Conservation (phyloP, 2,329 filamentous ascomycete species). For the Hortaea sp. region DNA sequence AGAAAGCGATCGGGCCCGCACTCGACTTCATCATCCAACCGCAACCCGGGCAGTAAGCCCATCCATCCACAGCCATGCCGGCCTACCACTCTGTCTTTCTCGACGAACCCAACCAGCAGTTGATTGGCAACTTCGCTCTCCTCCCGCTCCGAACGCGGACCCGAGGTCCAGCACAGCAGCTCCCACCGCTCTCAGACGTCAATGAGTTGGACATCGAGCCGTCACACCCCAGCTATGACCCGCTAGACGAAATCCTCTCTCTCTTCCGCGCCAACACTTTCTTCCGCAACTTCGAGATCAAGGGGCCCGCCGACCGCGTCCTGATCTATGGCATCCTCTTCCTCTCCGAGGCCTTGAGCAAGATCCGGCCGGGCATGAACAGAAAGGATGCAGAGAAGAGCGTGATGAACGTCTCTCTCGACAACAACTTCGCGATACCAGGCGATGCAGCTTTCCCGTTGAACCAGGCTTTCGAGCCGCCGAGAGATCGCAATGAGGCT, state of each 20-base stretch:
- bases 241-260: conserved; percentile 82
- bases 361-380: conserved; percentile 67
- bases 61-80: conserved; percentile 17
- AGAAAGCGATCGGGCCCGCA: too few species aligned
- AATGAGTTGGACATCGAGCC: conserved; percentile 57
- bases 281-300: conserved; percentile 99
- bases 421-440: conserved; percentile 85
- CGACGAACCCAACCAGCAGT: conserved; percentile 60
- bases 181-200: conserved; percentile 47
- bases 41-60: not conserved
- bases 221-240: conserved; percentile 88
- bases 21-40: not conserved
- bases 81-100: conserved; percentile 98
- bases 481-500: conserved; percentile 75
- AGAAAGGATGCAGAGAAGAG: conserved; percentile 62
- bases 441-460: conserved; percentile 88
- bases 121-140: conserved; percentile 82
- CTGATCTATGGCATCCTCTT: conserved; percentile 96
- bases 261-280: conserved; percentile 97
- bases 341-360: conserved; percentile 78
- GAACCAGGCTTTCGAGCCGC: conserved; percentile 93
- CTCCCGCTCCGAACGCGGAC: conserved; percentile 90
- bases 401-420: conserved; percentile 81
- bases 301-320: conserved; percentile 85
- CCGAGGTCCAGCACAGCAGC: conserved; percentile 85